Evolutionary conservation across 352 stramenopile species (phyloP).

Genomic region (Pythium apleroticum): DNA sequence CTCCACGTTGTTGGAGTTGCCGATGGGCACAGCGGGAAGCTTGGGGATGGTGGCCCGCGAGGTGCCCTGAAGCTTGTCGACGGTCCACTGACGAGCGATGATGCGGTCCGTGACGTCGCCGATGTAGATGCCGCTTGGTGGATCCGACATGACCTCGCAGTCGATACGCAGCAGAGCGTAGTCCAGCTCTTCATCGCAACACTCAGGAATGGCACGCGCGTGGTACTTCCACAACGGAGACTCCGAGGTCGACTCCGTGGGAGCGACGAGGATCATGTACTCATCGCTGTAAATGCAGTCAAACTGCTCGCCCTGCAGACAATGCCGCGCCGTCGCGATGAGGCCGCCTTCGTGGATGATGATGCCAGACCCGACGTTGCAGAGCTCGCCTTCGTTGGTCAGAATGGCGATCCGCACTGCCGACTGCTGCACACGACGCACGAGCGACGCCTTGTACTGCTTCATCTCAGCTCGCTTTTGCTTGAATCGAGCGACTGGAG

Average conservation of each 20-base stretch:
- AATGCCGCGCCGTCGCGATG: slow-evolving; percentile 78
- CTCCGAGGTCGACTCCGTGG: slow-evolving; percentile 77
- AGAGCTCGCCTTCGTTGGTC: slow-evolving; percentile 81
- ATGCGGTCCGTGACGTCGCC: slow-evolving; percentile 86
- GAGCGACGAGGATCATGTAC: slow-evolving; percentile 85
- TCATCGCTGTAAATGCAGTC: slow-evolving; percentile 87
- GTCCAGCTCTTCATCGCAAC: slow-evolving; percentile 82
- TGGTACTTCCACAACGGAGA: slow-evolving; percentile 87
- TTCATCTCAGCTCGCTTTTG: slow-evolving; percentile 83
- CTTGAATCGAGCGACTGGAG: slow-evolving; percentile 77
- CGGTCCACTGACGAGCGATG: slow-evolving; percentile 81
- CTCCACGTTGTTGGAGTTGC: slow-evolving; percentile 89
- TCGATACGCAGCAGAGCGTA: slow-evolving; percentile 83
- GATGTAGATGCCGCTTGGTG: slow-evolving; percentile 86
- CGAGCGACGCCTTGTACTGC: slow-evolving; percentile 81
- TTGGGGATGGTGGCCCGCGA: slow-evolving; percentile 70
- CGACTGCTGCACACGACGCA: slow-evolving; percentile 84
- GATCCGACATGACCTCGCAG: slow-evolving; percentile 84
- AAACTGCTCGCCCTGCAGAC: slow-evolving; percentile 82
- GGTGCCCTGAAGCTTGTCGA: slow-evolving; percentile 77
- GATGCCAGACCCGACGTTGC: slow-evolving; percentile 86
- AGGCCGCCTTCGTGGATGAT: slow-evolving; percentile 82
- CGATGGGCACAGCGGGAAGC: slow-evolving; percentile 73
- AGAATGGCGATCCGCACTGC: slow-evolving; percentile 83
- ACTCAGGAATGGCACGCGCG: slow-evolving; percentile 75